Evolutionary conservation across 2,329 filamentous ascomycete genomes (phyloP), one percentile per base, ranked within the genome.

Genomic region (Fusarium pininemorale): DNA sequence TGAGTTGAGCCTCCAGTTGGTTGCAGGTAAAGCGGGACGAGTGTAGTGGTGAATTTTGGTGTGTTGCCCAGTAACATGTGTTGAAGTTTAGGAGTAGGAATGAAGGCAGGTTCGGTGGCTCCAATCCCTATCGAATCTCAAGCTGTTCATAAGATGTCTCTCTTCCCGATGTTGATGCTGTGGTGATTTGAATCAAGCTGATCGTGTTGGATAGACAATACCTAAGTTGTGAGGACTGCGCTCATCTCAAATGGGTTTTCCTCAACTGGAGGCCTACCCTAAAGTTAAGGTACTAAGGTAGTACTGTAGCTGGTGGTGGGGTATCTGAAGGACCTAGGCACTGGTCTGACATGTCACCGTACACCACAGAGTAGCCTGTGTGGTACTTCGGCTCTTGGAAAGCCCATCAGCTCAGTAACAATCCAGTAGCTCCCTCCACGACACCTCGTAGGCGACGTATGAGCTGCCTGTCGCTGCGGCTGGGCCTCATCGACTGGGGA

Each of bases 401-500:
- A 51, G 53, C 66, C 54, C 20, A 47, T 26, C 66, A 64, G 59
- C 61, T 67, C 75, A 74, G 68, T 74, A 77, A 74, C 76, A 78
- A 32, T 28, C 18, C 45, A 47, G 26, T 45, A 62, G 38, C 32
- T 58, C 37, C 64, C 35, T 59, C 64, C 62, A 66, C 24, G 28
- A 28, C 53, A 61, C 13, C 39, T 45, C 37, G 39, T 41, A 39
- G 20, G 26, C 37, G 50, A 32, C 50, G 35, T 55, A 47, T 48
- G 55, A 45, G 28, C 28, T 50, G 47, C 28, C 15, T 47, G 39
- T 24, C 42, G 35, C 54, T 64, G 74, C 72, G 73, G 67, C 70
- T 76, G 74, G 76, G 66, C 67, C 73, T 77, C 66, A 70, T 66
- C 69, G 70, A 69, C 76, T 69, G 67, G 76, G 74, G 76, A 73